Conservation (phyloP, 805 yeast genomes). For the Starmerella gropengiesseri region DNA sequence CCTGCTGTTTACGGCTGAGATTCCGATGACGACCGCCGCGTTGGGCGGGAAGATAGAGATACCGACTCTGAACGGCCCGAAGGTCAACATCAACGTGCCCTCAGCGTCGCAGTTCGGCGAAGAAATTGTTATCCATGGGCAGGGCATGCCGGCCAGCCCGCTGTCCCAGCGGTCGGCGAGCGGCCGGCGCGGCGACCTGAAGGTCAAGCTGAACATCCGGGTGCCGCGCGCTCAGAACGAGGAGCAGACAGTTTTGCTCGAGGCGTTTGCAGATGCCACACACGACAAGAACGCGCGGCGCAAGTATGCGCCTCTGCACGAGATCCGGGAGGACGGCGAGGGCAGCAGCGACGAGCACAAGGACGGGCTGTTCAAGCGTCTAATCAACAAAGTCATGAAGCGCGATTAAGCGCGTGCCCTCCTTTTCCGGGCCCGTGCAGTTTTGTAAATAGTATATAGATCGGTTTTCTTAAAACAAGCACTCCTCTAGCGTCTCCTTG, state of each 20-base stretch:
- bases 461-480: not conserved
- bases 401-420: conserved; percentile 13
- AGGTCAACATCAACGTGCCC: conserved; percentile 66
- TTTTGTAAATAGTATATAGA: not conserved
- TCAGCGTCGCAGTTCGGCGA: conserved; percentile 75
- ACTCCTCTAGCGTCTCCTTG: not conserved
- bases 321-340: conserved; percentile 17
- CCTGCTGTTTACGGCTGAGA: conserved; percentile 51
- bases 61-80: conserved; percentile 73
- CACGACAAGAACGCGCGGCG: conserved; percentile 72
- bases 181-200: conserved; percentile 65
- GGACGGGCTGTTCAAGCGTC: conserved; percentile 29
- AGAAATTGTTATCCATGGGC: conserved; percentile 62
- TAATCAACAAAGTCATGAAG: conserved; percentile 28
- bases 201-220: conserved; percentile 59
- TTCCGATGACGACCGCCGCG: conserved; percentile 93
- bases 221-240: conserved; percentile 67
- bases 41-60: conserved; percentile 82
- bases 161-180: conserved; percentile 27
- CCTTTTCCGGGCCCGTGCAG: no score
- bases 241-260: conserved; percentile 78
- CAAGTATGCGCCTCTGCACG: conserved; percentile 33
- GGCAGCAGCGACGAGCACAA: not conserved
- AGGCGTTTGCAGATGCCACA: conserved; percentile 85
- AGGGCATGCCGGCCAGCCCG: conserved; percentile 60